A percentile compares a stretch with the other conserved stretches of the same genome.
Conservation (phyloP, 495 filamentous ascomycete genomes). For the Aspergillus homomorphus region DNA sequence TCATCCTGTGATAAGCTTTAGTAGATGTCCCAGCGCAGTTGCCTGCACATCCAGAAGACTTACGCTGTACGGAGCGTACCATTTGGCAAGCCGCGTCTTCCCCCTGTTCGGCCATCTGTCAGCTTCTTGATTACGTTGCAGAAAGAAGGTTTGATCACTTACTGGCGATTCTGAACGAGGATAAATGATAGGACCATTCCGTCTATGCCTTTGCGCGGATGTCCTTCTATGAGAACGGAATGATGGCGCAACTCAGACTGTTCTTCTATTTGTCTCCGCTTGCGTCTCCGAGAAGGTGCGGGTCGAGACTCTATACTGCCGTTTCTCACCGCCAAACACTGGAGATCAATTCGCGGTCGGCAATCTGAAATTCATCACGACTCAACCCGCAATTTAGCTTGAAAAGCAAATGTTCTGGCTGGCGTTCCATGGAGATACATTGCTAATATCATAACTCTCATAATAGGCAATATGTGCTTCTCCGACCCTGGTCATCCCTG, state of each 20-base stretch:
- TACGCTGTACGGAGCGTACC: constrained; percentile 93
- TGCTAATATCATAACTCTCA: no score
- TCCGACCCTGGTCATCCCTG: background rate
- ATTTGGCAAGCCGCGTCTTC: constrained; percentile 97
- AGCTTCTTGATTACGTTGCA: background rate
- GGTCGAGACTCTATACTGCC: constrained; percentile 37
- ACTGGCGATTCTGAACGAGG: constrained; percentile 96
- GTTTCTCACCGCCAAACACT: constrained; percentile 24
- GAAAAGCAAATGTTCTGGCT: no score
- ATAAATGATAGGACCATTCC: constrained; percentile 90
- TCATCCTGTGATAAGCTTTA: constrained; percentile 58
- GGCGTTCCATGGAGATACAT: no score
- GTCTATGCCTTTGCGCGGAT: background rate
- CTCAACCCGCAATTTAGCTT: no score
- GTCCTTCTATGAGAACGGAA: background rate
- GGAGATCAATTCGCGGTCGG: background rate
- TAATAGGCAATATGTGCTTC: background rate
- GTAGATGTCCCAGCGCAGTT: background rate
- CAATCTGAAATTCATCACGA: background rate
- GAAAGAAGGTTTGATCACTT: constrained; percentile 23
- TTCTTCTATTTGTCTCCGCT: background rate
- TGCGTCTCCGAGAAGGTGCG: constrained; percentile 15
- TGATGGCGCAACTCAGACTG: background rate
- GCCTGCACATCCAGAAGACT: constrained; percentile 23
- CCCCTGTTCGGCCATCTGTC: constrained; percentile 57